Evolutionary conservation across 371 early-diverging fungal species (phyloP).

Genomic region (Mucor sp.): DNA sequence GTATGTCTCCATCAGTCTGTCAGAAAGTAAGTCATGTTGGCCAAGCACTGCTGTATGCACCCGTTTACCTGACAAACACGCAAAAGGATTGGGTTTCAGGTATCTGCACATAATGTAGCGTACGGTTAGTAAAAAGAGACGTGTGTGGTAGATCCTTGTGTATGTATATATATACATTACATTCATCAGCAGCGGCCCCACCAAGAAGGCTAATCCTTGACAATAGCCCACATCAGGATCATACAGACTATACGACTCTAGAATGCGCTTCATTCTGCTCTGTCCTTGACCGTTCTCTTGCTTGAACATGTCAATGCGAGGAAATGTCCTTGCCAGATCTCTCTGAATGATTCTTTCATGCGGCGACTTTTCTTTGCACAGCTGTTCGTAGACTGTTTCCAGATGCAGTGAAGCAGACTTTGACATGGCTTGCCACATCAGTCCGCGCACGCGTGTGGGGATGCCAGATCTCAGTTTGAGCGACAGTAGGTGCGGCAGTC

Average conservation of each 20-base stretch:
- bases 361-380: conserved; percentile 78
- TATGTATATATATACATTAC: conserved; percentile 33
- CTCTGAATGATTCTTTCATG: conserved; percentile 89
- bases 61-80: conserved; percentile 79
- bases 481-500: conserved; percentile 61
- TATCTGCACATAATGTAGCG: conserved; percentile 58
- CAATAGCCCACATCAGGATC: conserved; percentile 95
- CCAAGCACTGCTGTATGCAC: too few relatives aligned
- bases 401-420: conserved; percentile 74
- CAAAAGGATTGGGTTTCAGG: conserved; percentile 91
- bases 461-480: conserved; percentile 81
- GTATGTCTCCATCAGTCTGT: conserved; percentile 84
- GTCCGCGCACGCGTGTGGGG: conserved; percentile 82
- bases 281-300: conserved; percentile 87
- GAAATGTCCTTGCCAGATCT: conserved; percentile 93
- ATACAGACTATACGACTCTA: conserved; percentile 90
- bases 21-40: neutral
- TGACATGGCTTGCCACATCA: conserved; percentile 92
- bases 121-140: neutral
- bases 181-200: conserved; percentile 89
- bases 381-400: conserved; percentile 82
- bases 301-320: conserved; percentile 82
- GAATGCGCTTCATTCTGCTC: conserved; percentile 74
- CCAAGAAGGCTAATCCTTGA: conserved; percentile 95
- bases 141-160: neutral